Evolutionary conservation across 106 monocot species (phyloP).

Genomic region (Posidonia australis): DNA sequence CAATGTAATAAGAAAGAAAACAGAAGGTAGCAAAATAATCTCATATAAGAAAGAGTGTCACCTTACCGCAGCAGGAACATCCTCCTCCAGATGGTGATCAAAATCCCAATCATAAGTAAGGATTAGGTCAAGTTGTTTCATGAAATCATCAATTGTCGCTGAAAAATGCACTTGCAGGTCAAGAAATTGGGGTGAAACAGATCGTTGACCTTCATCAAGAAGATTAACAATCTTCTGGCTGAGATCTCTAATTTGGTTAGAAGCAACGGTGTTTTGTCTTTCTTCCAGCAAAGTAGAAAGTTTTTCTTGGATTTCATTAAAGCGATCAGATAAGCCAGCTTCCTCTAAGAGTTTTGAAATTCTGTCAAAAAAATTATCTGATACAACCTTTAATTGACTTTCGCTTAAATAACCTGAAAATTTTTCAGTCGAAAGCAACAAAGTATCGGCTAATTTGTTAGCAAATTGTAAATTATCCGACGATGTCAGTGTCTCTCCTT

Average conservation of each 20-base stretch:
- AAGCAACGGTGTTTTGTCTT: constrained; percentile 57
- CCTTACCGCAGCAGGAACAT: constrained; percentile 90
- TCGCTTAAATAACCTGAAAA: constrained; percentile 87
- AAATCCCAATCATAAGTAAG: constrained; percentile 92
- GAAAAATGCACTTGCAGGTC: constrained; percentile 68
- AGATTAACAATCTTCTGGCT: constrained; percentile 64
- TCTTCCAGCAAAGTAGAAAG: constrained; percentile 61
- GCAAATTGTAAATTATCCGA: constrained; percentile 55
- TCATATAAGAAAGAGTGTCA: neutral
- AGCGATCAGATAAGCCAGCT: constrained; percentile 52
- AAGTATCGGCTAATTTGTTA: constrained; percentile 47
- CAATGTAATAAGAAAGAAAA: neutral
- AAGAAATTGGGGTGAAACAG: constrained; percentile 85
- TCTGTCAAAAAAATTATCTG: constrained; percentile 64
- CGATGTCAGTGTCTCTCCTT: constrained; percentile 9
- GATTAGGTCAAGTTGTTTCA: constrained; percentile 82
- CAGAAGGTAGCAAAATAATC: neutral
- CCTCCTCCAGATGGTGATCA: constrained; percentile 91
- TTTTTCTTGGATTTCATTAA: constrained; percentile 70
- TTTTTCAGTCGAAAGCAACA: constrained; percentile 61
- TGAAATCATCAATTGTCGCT: constrained; percentile 81
- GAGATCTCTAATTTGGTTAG: constrained; percentile 68
- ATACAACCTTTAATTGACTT: constrained; percentile 54
- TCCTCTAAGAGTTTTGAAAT: constrained; percentile 84
- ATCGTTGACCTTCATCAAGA: constrained; percentile 70